These are phyloP conservation scores for Fraxinus baroniana DNA, from an alignment of 305 asterid genomes.

Conservation along the genomic window DNA sequence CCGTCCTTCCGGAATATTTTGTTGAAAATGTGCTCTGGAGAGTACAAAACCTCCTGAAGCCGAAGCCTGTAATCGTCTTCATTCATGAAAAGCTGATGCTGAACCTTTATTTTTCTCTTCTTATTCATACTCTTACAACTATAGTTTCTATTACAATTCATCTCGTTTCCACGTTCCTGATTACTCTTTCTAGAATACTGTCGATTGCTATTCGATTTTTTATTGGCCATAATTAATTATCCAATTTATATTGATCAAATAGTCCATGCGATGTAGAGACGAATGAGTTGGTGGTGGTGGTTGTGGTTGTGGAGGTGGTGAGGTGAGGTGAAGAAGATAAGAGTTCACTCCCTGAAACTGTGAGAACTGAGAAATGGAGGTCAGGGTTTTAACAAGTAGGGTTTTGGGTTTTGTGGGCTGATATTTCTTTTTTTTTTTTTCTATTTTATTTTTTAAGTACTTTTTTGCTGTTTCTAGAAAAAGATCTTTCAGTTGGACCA, in stretches of 20 bases:
- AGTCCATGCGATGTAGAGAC: slow-evolving; percentile 19
- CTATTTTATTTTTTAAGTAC: background rate
- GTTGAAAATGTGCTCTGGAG: slow-evolving; percentile 57
- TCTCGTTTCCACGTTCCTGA: slow-evolving; percentile 22
- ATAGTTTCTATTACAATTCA: slow-evolving; percentile 24
- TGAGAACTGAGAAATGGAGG: slow-evolving; percentile 35
- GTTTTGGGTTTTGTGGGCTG: slow-evolving; percentile 49
- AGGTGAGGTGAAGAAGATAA: background rate
- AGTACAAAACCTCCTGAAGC: slow-evolving; percentile 70
- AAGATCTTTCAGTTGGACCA: background rate
- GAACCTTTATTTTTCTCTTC: slow-evolving; percentile 36
- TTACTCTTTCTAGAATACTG: slow-evolving; percentile 13
- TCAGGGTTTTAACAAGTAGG: slow-evolving; percentile 66
- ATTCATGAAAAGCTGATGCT: slow-evolving; percentile 47
- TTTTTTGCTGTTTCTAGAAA: background rate
- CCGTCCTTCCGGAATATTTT: slow-evolving; percentile 84
- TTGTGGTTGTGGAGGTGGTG: background rate
- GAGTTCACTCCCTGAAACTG: slow-evolving; percentile 7
- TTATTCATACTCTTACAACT: slow-evolving; percentile 17
- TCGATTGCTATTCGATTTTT: slow-evolving; percentile 22
- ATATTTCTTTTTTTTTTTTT: slow-evolving; percentile 26
- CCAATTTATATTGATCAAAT: slow-evolving; percentile 20
- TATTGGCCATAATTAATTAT: slow-evolving; percentile 33
- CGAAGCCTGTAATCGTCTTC: slow-evolving; percentile 60
- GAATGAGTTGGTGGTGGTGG: background rate